phyloP scores from a whole-genome alignment of 345 rosid species.

The Corymbia maculata region DNA sequence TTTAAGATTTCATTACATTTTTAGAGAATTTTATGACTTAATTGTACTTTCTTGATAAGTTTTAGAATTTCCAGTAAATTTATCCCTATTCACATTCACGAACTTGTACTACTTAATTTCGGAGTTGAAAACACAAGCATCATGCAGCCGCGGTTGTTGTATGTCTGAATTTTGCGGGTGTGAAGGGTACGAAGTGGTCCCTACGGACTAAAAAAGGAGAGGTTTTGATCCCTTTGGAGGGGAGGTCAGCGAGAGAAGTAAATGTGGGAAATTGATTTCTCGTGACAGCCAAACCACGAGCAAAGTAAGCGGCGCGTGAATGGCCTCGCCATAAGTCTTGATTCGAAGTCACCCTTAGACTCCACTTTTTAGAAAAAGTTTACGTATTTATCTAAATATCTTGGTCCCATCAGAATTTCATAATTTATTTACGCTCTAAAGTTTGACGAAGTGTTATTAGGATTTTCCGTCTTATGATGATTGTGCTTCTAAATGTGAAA shows the following conservation, averaged over 20 bases:
- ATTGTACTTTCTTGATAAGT: too few species aligned
- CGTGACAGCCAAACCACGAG: background rate
- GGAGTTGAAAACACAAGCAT: background rate
- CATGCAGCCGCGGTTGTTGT: background rate
- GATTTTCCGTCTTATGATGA: background rate
- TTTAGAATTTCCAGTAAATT: too few species aligned
- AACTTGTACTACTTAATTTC: background rate
- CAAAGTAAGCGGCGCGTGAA: background rate
- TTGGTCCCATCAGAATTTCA: background rate
- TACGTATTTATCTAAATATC: background rate
- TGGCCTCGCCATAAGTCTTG: background rate
- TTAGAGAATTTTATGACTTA: too few species aligned
- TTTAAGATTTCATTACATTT: too few species aligned
- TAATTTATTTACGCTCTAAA: background rate
- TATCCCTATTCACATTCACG: background rate
- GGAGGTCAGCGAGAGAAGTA: background rate
- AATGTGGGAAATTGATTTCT: background rate
- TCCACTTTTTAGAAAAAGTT: background rate
- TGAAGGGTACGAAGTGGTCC: background rate
- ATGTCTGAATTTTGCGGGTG: background rate
- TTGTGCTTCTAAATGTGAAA: background rate
- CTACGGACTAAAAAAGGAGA: background rate
- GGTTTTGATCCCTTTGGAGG: background rate
- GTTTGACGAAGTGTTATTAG: background rate
- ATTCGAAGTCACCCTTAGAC: background rate